phyloP scores from a whole-genome alignment of 331 rosid species.

The Saraca asoca region DNA sequence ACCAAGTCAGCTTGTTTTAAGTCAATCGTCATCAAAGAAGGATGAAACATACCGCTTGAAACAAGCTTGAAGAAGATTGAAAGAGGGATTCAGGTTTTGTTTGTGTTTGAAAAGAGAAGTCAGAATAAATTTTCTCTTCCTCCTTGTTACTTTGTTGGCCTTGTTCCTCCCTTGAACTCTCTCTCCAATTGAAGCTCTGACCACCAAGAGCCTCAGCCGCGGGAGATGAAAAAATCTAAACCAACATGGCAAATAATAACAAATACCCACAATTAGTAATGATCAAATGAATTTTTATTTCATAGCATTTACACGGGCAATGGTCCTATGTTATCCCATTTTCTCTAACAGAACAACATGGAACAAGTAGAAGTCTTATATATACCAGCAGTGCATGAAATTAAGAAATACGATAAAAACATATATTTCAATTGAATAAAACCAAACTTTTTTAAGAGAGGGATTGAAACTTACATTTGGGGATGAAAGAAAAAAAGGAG shows the following conservation, averaged over 20 bases:
- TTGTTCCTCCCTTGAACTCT: conserved; percentile 32
- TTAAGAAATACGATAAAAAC: no score
- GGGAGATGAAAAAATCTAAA: conserved; percentile 71
- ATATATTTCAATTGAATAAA: neutral
- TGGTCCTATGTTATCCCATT: no score
- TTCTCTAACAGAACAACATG: no score
- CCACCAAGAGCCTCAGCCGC: conserved; percentile 57
- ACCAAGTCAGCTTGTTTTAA: neutral
- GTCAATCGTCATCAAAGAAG: conserved; percentile 14
- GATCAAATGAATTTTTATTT: neutral
- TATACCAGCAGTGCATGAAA: no score
- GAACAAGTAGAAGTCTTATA: no score
- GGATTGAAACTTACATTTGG: conserved; percentile 52
- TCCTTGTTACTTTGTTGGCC: conserved; percentile 38
- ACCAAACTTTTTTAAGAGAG: neutral
- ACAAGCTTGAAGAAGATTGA: conserved; percentile 55
- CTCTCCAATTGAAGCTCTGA: conserved; percentile 53
- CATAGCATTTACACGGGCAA: no score
- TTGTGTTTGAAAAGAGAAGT: conserved; percentile 73
- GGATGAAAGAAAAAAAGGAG: conserved; percentile 47
- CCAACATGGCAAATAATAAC: conserved; percentile 10
- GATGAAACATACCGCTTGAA: conserved; percentile 48
- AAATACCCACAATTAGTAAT: conserved; percentile 25
- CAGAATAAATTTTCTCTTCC: conserved; percentile 48
- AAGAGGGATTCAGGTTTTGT: conserved; percentile 40